phyloP scores from a whole-genome alignment of 2,329 filamentous ascomycete species.

The Xylariomycetidae sp. region DNA sequence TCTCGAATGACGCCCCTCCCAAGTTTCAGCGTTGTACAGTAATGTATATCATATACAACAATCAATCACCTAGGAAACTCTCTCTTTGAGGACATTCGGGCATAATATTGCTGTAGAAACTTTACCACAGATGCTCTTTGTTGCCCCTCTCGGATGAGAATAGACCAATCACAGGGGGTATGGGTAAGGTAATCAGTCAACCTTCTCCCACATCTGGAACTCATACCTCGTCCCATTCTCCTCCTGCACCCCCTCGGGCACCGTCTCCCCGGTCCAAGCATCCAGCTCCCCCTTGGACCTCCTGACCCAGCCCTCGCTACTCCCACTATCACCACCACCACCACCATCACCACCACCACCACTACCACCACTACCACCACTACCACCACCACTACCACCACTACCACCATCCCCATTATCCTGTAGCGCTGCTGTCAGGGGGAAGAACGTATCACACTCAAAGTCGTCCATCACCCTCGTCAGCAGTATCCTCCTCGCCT shows the following conservation, averaged over 20 bases:
- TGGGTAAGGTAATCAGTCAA: too few relatives aligned
- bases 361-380: conserved; percentile 23
- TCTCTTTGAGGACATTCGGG: too few relatives aligned
- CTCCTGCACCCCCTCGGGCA: conserved; percentile 50
- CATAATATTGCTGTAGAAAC: too few relatives aligned
- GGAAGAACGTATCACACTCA: conserved; percentile 73
- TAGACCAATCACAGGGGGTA: too few relatives aligned
- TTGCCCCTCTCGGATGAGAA: too few relatives aligned
- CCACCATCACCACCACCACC: conserved; percentile 42
- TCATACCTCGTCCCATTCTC: conserved; percentile 64
- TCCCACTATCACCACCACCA: conserved; percentile 14
- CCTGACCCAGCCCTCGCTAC: conserved; percentile 47
- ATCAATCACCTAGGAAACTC: too few relatives aligned
- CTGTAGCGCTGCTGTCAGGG: too few relatives aligned
- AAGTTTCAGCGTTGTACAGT: too few relatives aligned
- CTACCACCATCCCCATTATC: too few relatives aligned
- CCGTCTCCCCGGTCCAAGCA: conserved; percentile 62
- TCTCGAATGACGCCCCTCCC: too few relatives aligned
- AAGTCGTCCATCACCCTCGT: conserved; percentile 66
- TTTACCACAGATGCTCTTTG: too few relatives aligned
- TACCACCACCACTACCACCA: conserved; percentile 23
- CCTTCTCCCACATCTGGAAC: conserved; percentile 70
- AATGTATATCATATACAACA: too few relatives aligned
- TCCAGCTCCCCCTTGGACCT: conserved; percentile 49
- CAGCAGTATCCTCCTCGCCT: conserved; percentile 61